Base-by-base conservation (phyloP, 2,329 filamentous ascomycete genomes). In the Trichocomaceae sp. region DNA sequence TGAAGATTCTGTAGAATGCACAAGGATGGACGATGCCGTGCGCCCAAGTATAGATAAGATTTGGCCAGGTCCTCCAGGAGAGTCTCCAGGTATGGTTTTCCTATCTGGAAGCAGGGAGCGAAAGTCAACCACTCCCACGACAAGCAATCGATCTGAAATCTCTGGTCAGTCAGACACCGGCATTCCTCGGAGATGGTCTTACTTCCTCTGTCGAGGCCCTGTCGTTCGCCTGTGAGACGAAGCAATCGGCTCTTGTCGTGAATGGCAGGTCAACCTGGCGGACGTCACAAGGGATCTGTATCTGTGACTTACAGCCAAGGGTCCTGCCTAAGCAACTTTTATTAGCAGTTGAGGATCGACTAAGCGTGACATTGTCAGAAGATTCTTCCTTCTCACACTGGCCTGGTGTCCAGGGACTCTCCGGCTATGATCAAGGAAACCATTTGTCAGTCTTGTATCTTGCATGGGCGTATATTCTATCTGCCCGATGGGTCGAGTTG, bases 391-490 rank as follows among this genome's bases (percentile, higher is more conserved):
- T 51, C 2, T n/a, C 22, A 10, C 23, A 29, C 15, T 51, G 49
- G 49, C 39, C 39, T 8, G 22, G 37, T 17, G 26, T 35, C 12
- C 23, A 45, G 4, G 49, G 37, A 4, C 1, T 51, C 15, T 44
- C 37, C 45, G 22, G 10, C 20, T 17, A 61, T 35, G 62, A 64
- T 20, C 37, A 61, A 9, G 60, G 58, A 6, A 66, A 64, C 35
- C 59, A 66, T 50, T 8, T 65, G 2, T 33, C 57, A 2, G 52
- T 62, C 1, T 52, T 66, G 13, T 62, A 57, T 33, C 35, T 65
- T 19, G 62, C 62, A 45, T 66, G 63, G 61, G 60, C 62, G 8
- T 63, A 64, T 58, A 60, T 66, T 2, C 19, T 63, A 26, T 65
- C 61, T 46, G 60, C 57, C 44, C 51, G 58, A 51, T 66, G 60